Base-by-base conservation (phyloP, 208 protist genomes). In the Lotmaria passim region DNA sequence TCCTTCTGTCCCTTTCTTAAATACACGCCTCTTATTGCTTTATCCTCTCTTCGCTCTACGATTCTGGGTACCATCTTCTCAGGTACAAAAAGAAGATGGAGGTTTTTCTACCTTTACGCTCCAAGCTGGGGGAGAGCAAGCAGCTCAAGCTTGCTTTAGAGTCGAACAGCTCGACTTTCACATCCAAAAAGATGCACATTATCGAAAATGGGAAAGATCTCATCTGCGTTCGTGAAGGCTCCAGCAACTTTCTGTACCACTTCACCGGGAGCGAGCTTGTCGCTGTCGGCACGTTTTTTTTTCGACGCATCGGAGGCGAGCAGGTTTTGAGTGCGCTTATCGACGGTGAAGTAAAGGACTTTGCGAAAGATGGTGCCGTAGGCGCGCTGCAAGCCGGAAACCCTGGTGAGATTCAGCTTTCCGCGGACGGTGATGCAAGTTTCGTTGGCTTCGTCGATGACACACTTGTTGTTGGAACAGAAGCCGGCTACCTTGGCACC, bases 241-340 rank as follows among this genome's bases (percentile, higher is more conserved):
- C 52, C 2, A 72, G 69, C 19, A 44, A 24, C 41, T 59, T 78
- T 36, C 60, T 84, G 26, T 82, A 74, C 31, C 36, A 14, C 30
- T 60, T 79, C 14, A 30, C n/a, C 3, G 39, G 46, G 8, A 47
- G 43, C 39, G 57, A 63, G 38, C 65, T 79, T 11, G 47, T 53
- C 6, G 8, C 44, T 17, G 28, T 79, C 7, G 77, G 68, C 39
- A 70, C 60, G 1, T 81, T 79, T 38, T 64, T 82, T 26, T 76
- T 82, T 41, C 64, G 72, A 12, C 52, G 46, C 12, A 24, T 7
- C 19, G 70, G 52, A 30, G 65, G 56, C n/a, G 4, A 24, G n/a
- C 61, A 72, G 31, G 38, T 82, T 0, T 73, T 88, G 7, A 85
- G 64, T 56, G 82, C 50, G 15, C 44, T 74, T 12, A 60, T 56